Conservation (phyloP, 108 stramenopile species). For the Hondaea fermentalgiana region DNA sequence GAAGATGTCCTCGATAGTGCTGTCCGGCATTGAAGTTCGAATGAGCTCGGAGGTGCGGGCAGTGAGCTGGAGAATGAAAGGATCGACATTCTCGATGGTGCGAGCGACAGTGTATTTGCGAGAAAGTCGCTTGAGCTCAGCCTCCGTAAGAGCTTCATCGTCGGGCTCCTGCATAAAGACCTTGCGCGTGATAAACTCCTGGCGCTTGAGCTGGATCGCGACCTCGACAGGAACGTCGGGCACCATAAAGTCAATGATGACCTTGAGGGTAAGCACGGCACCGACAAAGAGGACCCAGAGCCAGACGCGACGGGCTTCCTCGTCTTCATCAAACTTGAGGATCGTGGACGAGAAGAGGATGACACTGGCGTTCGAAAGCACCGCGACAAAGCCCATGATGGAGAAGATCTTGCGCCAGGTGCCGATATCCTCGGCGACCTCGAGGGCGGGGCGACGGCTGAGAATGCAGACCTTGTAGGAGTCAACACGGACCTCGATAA, state of each 20-base stretch:
- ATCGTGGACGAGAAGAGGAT: conserved; percentile 73
- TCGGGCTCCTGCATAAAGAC: conserved; percentile 35
- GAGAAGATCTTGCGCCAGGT: conserved; percentile 90
- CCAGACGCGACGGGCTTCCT: conserved; percentile 20
- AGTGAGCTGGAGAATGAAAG: not conserved
- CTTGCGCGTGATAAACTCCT: conserved; percentile 38
- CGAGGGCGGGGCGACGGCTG: conserved; percentile 69
- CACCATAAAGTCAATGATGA: conserved; percentile 24
- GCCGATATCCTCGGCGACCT: conserved; percentile 78
- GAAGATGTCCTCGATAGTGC: not conserved
- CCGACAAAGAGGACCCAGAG: conserved; percentile 45
- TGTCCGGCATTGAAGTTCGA: not conserved
- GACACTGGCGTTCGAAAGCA: conserved; percentile 86
- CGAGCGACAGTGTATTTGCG: not conserved
- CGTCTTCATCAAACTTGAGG: conserved; percentile 27
- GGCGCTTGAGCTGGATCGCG: conserved; percentile 36
- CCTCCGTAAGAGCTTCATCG: conserved; percentile 20
- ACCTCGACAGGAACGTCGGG: conserved; percentile 39
- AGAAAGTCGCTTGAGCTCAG: not conserved
- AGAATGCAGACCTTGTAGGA: conserved; percentile 89
- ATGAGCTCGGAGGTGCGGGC: not conserved
- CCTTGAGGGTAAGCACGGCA: conserved; percentile 32
- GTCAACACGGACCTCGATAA: conserved; percentile 81
- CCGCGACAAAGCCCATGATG: conserved; percentile 83
- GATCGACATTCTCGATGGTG: not conserved